Conservation (phyloP, 768 basidiomycete species). For the Tubosaeta sp. region DNA sequence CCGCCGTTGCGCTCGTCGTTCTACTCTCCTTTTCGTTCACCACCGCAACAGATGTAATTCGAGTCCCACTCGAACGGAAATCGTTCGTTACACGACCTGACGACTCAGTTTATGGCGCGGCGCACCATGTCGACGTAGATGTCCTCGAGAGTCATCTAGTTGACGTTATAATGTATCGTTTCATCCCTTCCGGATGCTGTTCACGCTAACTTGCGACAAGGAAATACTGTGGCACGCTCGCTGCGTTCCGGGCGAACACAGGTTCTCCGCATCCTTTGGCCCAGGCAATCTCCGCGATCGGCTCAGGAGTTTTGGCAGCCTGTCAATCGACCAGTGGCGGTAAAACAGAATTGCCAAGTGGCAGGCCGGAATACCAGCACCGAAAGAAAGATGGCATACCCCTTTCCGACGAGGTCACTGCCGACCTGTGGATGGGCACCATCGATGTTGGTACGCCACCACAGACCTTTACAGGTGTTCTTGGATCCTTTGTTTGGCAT, state of each 20-base stretch:
- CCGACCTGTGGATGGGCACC: slow-evolving; percentile 42
- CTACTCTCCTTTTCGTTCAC: slow-evolving; percentile 6
- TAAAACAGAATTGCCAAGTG: background rate
- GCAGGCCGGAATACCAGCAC: slow-evolving; percentile 5
- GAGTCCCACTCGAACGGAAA: slow-evolving; percentile 25
- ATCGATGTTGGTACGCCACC: slow-evolving; percentile 48
- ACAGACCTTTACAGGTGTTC: slow-evolving; percentile 37
- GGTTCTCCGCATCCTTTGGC: slow-evolving; percentile 36
- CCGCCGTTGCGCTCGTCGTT: slow-evolving; percentile 3
- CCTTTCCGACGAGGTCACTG: slow-evolving; percentile 36
- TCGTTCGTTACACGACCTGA: too few species aligned
- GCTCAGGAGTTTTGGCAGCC: background rate
- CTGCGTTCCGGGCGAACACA: slow-evolving; percentile 42
- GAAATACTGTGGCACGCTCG: slow-evolving; percentile 41
- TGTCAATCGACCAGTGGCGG: background rate
- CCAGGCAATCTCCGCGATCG: slow-evolving; percentile 6
- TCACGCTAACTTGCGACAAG: slow-evolving; percentile 21
- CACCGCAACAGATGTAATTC: slow-evolving; percentile 8
- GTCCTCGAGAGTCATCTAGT: slow-evolving; percentile 16
- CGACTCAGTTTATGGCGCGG: too few species aligned
- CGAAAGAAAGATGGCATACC: slow-evolving; percentile 28
- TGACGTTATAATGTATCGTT: slow-evolving; percentile 12
- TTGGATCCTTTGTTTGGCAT: background rate
- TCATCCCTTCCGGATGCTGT: background rate
- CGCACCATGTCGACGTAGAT: slow-evolving; percentile 1